Base-by-base conservation (phyloP, 2,329 filamentous ascomycete species). In the Hypoxylon sp. region DNA sequence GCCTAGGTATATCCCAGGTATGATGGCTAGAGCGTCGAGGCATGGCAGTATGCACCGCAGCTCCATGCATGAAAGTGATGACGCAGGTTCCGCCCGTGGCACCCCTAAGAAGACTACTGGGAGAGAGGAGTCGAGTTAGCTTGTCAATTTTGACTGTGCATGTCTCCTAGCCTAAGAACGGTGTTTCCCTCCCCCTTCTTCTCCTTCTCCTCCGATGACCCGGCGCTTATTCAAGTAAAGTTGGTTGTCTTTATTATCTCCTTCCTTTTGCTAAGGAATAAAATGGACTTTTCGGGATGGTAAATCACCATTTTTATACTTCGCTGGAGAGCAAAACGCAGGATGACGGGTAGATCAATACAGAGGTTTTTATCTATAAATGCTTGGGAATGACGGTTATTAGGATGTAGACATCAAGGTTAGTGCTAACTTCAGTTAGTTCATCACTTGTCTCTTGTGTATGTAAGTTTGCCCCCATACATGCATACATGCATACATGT, bases 1-100 rank as follows among this genome's bases (percentile, higher is more conserved):
- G 77, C 92, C 91, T 10, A 86, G 85, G 69, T 88, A 93, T 69
- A 92, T 93, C 71, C 92, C 92, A 0, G 92, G 92, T 0, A 86
- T 94, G 32, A 85, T 93, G 48, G 83, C 84, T 15, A 80, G 85
- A 60, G 83, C 83, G 75, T 81, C 81, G 52, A 80, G 84, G 56
- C 83, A 78, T 55, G 82, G 80, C 47, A 86, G 85, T 58, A 76
- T 76, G 65, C 76, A 80, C 42, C 78, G 79, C 61, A 76, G 74
- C 52, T 83, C 81, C 44, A 72, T 74, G 53, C 79, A 82, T 39
- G 81, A 82, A 64, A 75, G 75, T n/a, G 81, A 83, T 55, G 75
- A 77, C 39, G 66, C 46, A 6, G 67, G 31, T 60, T 74, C 72
- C 15, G 39, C 62, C 52, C 71, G 71, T 17, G 72, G 62, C 46